Evolutionary conservation across 31 red algal genomes (phyloP).

Genomic region (Endocladia muricata): DNA sequence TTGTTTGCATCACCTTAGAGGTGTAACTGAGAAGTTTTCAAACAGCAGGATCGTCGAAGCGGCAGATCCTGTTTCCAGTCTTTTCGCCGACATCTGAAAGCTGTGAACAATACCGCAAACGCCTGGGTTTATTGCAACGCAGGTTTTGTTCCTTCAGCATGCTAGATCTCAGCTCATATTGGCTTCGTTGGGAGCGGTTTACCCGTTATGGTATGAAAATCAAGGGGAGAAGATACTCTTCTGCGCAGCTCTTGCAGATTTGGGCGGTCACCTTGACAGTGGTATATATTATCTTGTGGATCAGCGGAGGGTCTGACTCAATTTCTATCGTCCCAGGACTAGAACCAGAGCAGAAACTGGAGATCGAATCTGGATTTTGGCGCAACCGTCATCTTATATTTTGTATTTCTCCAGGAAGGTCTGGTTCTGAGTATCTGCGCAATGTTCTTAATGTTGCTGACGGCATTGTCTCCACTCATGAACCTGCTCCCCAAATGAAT

Average conservation of each 20-base stretch:
- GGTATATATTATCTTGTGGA: background rate
- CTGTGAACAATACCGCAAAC: no score
- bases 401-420: conserved; percentile 67
- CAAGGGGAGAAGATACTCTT: conserved; percentile 11
- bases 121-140: no score
- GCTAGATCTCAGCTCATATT: background rate
- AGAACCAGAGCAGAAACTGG: background rate
- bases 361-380: conserved; percentile 33
- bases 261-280: conserved; percentile 16
- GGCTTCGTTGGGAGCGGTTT: conserved; percentile 36
- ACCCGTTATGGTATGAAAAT: conserved; percentile 7
- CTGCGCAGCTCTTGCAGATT: background rate
- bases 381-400: conserved; percentile 66
- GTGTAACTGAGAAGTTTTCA: no score
- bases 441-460: conserved; percentile 62
- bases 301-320: background rate
- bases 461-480: conserved; percentile 48
- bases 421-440: conserved; percentile 70
- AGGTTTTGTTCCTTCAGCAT: no score
- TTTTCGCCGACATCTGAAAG: no score
- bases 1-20: no score
- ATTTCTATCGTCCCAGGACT: background rate
- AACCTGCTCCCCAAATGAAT: conserved; percentile 67
- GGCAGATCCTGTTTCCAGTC: no score
- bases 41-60: no score